Percentiles rank a stretch among this genome's conserved stretches.
phyloP scores from a whole-genome alignment of 352 stramenopile genomes.

The Plasmopara muralis region DNA sequence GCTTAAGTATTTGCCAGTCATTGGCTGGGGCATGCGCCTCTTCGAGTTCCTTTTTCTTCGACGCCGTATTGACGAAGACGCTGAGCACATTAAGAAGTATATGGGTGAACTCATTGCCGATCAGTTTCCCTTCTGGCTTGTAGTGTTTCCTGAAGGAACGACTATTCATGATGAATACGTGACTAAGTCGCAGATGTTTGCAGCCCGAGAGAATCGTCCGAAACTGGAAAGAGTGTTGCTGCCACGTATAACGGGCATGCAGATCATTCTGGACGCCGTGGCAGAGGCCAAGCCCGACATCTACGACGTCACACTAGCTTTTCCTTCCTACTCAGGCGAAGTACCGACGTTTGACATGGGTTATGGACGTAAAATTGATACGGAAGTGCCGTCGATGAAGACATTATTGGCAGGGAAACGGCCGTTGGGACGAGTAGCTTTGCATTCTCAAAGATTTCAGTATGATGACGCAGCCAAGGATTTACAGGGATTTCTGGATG shows the following conservation, averaged over 20 bases:
- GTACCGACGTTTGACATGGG: slow-evolving; percentile 87
- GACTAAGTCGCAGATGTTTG: slow-evolving; percentile 87
- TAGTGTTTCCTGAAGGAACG: slow-evolving; percentile 89
- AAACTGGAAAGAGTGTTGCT: slow-evolving; percentile 89
- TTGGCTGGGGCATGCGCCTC: slow-evolving; percentile 85
- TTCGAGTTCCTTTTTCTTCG: slow-evolving; percentile 89
- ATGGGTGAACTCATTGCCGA: slow-evolving; percentile 74
- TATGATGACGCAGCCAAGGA: slow-evolving; percentile 50
- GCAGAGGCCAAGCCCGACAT: slow-evolving; percentile 83
- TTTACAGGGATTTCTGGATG: slow-evolving; percentile 60
- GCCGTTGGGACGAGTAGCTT: slow-evolving; percentile 32
- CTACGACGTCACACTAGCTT: slow-evolving; percentile 91
- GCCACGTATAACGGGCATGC: slow-evolving; percentile 87
- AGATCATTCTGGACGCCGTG: slow-evolving; percentile 88
- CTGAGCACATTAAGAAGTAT: slow-evolving; percentile 65
- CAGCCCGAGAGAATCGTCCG: slow-evolving; percentile 48
- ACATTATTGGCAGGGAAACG: slow-evolving; percentile 52
- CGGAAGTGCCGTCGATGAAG: slow-evolving; percentile 79
- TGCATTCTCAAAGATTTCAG: slow-evolving; percentile 55
- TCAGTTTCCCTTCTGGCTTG: slow-evolving; percentile 83
- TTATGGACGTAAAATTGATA: slow-evolving; percentile 77
- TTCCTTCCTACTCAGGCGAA: slow-evolving; percentile 77
- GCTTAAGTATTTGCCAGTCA: slow-evolving; percentile 83
- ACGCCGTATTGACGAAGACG: slow-evolving; percentile 75
- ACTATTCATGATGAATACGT: slow-evolving; percentile 86